Percentiles rank a stretch among this genome's conserved stretches.
These are phyloP conservation scores for Boletus bicolor DNA, from an alignment of 768 basidiomycete genomes.

Conservation along the genomic window DNA sequence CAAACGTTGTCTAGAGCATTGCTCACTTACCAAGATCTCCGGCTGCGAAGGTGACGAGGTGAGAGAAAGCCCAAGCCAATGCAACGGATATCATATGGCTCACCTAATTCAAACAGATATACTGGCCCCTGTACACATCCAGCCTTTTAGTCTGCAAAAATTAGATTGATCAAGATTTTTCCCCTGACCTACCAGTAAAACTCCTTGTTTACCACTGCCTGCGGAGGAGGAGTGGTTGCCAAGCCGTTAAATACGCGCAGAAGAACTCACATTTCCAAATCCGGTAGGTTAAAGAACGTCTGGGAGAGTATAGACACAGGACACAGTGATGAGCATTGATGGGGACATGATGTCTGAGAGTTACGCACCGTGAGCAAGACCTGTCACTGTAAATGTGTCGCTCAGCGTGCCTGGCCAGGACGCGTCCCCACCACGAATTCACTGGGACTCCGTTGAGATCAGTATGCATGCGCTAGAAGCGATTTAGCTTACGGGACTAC, in stretches of 20 bases:
- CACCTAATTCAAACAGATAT: conserved; percentile 5
- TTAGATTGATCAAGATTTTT: background rate
- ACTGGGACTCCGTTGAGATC: background rate
- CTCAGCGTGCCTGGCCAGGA: background rate
- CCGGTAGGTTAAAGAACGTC: conserved; percentile 7
- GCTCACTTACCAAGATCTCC: conserved; percentile 2
- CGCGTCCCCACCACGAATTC: conserved; percentile 3
- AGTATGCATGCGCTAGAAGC: background rate
- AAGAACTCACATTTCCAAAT: conserved; percentile 10
- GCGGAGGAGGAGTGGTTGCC: background rate
- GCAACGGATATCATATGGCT: background rate
- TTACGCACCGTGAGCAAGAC: conserved; percentile 1
- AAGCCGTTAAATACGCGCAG: too few species aligned
- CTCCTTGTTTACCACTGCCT: conserved; percentile 2
- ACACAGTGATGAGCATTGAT: background rate
- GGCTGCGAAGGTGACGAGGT: background rate
- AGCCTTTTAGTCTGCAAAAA: background rate
- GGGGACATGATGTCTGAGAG: too few species aligned
- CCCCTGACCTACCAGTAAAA: conserved; percentile 5
- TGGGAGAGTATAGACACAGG: conserved; percentile 5
- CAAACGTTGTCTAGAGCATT: background rate
- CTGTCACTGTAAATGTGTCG: background rate
- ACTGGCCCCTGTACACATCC: background rate
- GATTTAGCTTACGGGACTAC: background rate
- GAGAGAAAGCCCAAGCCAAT: background rate